These are phyloP conservation scores for Jaapia argillacea DNA, from an alignment of 768 basidiomycete genomes.

Conservation along the genomic window DNA sequence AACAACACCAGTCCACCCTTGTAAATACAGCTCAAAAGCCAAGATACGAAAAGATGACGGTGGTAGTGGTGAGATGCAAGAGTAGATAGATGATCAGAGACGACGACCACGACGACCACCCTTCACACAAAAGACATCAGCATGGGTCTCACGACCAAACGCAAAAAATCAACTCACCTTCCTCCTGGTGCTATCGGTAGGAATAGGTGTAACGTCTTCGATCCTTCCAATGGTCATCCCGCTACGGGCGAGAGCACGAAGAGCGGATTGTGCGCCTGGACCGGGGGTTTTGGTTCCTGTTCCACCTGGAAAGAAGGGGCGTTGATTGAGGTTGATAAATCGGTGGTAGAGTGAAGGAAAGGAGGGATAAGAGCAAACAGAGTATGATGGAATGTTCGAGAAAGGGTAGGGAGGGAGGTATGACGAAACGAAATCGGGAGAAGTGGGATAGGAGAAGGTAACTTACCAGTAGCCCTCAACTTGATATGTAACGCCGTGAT, in stretches of 20 bases:
- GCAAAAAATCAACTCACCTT: conserved; percentile 46
- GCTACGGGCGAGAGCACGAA: conserved; percentile 95
- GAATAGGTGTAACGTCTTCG: conserved; percentile 96
- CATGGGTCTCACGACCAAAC: not conserved
- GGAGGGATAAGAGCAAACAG: too few species aligned
- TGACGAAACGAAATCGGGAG: too few species aligned
- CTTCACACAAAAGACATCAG: conserved; percentile 28
- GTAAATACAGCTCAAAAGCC: conserved; percentile 26
- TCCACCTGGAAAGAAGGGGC: too few species aligned
- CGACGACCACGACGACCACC: conserved; percentile 99
- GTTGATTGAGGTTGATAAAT: too few species aligned
- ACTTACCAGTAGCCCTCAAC: conserved; percentile 96
- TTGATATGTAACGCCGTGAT: conserved; percentile 99
- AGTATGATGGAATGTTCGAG: too few species aligned
- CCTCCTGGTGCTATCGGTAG: conserved; percentile 93
- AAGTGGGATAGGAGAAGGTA: too few species aligned
- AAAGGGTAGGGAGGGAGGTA: too few species aligned
- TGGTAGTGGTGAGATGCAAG: not conserved
- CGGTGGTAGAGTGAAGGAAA: too few species aligned
- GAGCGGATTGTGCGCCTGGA: conserved; percentile 95
- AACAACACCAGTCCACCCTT: too few species aligned
- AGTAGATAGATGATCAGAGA: conserved; percentile 37
- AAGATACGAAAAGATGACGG: conserved; percentile 7
- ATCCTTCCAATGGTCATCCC: conserved; percentile 98
- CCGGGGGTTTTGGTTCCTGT: conserved; percentile 99